These are phyloP conservation scores for Pseudoturritis turrita DNA, from an alignment of 345 rosid species.

Conservation along the genomic window DNA sequence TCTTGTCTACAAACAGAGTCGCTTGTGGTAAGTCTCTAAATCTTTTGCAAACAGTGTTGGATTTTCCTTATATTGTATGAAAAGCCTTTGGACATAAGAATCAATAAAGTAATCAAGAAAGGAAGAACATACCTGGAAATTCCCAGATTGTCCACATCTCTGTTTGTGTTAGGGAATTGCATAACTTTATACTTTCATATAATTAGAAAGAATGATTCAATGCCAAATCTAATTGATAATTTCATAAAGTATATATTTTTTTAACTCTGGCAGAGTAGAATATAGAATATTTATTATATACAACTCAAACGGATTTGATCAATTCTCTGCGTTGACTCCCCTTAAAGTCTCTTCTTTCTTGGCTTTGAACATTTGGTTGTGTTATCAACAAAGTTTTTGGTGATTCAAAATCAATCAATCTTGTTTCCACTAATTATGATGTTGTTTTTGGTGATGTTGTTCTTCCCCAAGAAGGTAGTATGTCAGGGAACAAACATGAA, in stretches of 20 bases:
- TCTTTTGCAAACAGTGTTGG: background rate
- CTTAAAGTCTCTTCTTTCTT: background rate
- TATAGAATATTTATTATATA: too few relatives aligned
- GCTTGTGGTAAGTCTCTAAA: too few relatives aligned
- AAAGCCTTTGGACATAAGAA: background rate
- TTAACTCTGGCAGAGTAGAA: background rate
- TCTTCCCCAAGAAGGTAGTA: constrained; percentile 1
- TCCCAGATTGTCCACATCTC: background rate
- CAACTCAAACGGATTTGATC: background rate
- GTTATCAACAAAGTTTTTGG: background rate
- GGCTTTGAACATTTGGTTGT: background rate
- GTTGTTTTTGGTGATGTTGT: background rate
- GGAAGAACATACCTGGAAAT: background rate
- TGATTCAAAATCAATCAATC: background rate
- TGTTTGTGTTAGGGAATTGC: background rate
- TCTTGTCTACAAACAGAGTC: too few relatives aligned
- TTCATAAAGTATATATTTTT: background rate
- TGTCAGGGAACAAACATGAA: background rate
- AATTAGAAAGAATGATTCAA: background rate
- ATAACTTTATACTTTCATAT: background rate
- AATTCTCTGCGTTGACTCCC: background rate
- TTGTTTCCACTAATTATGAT: background rate
- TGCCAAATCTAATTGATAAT: background rate
- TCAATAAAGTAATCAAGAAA: background rate
- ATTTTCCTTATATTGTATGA: background rate